Conservation (phyloP, 2,329 filamentous ascomycete genomes). For the Phyllosticta citriasiana region DNA sequence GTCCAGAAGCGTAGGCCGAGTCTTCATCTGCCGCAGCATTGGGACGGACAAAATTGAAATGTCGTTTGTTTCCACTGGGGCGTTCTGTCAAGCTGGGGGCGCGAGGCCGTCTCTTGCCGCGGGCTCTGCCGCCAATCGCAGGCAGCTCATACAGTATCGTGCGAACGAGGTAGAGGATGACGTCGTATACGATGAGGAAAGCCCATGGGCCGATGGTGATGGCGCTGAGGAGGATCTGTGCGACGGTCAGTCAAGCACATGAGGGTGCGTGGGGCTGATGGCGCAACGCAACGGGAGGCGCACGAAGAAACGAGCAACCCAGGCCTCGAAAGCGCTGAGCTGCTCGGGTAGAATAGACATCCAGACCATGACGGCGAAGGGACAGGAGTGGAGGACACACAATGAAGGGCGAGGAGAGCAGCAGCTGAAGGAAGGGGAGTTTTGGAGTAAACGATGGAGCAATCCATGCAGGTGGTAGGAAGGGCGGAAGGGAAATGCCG, state of each 20-base stretch:
- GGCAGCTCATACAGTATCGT: conserved; percentile 49
- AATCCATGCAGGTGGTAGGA: conserved; percentile 3
- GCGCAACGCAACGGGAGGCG: conserved; percentile 18
- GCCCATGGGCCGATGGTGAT: conserved; percentile 55
- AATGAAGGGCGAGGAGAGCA: not conserved
- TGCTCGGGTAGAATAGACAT: conserved; percentile 54
- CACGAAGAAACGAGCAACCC: conserved; percentile 54
- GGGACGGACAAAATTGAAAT: conserved; percentile 32
- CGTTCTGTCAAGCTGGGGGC: conserved; percentile 52
- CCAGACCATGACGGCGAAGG: conserved; percentile 43
- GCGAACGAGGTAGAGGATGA: conserved; percentile 52
- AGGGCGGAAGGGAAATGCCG: conserved; percentile 1
- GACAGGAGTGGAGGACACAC: not conserved
- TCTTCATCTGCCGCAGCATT: conserved; percentile 1
- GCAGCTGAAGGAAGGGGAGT: not conserved
- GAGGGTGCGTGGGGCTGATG: not conserved
- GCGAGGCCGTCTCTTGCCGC: conserved; percentile 48
- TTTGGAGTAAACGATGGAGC: not conserved
- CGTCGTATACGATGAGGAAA: conserved; percentile 52
- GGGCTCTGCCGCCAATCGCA: conserved; percentile 49
- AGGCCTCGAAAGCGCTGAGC: conserved; percentile 49
- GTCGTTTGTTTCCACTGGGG: conserved; percentile 39
- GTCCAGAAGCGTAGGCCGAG: not conserved
- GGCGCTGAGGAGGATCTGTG: conserved; percentile 49
- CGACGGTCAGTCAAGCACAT: not conserved